Evolutionary conservation across 768 basidiomycete species (phyloP).

Genomic region (Mycena capillaripes): DNA sequence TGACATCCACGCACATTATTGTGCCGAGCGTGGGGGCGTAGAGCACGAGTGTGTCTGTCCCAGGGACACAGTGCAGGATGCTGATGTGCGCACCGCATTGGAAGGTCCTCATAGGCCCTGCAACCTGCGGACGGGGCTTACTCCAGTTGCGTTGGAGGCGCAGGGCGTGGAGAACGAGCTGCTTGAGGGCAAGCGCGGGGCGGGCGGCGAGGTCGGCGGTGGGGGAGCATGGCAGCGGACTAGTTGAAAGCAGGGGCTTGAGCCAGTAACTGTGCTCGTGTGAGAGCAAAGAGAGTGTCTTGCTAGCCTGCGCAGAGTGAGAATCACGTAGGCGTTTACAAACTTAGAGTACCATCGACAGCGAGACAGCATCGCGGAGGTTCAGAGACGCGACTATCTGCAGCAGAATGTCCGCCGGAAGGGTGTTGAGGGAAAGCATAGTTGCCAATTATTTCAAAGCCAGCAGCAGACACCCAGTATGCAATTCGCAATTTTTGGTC

Average conservation of each 20-base stretch:
- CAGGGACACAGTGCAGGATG: constrained; percentile 21
- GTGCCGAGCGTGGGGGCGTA: constrained; percentile 6
- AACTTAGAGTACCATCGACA: constrained; percentile 36
- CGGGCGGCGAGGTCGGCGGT: constrained; percentile 42
- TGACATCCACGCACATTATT: constrained; percentile 20
- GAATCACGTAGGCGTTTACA: background rate
- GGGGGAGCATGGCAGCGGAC: constrained; percentile 49
- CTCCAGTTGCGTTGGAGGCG: constrained; percentile 50
- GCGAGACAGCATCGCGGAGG: constrained; percentile 41
- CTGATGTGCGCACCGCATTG: constrained; percentile 2
- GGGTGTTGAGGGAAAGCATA: constrained; percentile 20
- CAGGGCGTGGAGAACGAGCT: constrained; percentile 43
- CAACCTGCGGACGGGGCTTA: constrained; percentile 33
- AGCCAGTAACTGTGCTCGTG: constrained; percentile 48
- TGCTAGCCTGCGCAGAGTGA: constrained; percentile 37
- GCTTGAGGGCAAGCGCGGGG: constrained; percentile 39
- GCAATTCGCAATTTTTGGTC: too few relatives aligned
- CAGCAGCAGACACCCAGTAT: too few relatives aligned
- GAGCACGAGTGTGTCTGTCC: constrained; percentile 21
- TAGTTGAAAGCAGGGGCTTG: constrained; percentile 38
- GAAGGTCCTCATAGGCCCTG: constrained; percentile 38
- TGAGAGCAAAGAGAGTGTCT: constrained; percentile 37
- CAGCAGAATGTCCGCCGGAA: constrained; percentile 44
- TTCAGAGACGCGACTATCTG: constrained; percentile 37
- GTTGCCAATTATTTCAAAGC: too few relatives aligned